phyloP scores from a whole-genome alignment of 768 basidiomycete genomes.

The Leccinum longicurvipes region DNA sequence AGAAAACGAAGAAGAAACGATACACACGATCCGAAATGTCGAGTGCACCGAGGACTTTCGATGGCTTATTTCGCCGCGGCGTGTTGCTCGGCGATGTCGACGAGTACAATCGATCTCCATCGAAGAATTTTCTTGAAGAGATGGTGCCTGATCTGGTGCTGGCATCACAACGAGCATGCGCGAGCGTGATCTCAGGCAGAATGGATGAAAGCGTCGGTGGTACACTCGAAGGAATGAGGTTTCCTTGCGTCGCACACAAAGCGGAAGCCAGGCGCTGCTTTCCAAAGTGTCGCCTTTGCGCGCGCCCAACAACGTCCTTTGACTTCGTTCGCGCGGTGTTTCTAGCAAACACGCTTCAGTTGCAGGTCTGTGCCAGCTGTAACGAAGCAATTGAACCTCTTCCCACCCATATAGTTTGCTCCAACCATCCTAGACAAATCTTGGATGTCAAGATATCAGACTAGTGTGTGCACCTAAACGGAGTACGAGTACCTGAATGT shows the following conservation, averaged over 20 bases:
- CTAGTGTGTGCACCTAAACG: not conserved
- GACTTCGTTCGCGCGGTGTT: constrained; percentile 56
- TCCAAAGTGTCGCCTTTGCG: constrained; percentile 60
- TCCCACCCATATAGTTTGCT: constrained; percentile 78
- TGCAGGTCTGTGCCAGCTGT: not conserved
- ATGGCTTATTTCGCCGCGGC: constrained; percentile 12
- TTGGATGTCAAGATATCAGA: not conserved
- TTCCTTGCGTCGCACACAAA: constrained; percentile 26
- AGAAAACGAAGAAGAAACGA: not conserved
- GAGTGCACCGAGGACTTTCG: constrained; percentile 24
- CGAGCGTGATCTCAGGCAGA: constrained; percentile 23
- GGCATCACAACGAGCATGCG: constrained; percentile 22
- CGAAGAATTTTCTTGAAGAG: not conserved
- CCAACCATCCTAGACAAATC: constrained; percentile 46
- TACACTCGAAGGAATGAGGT: not conserved
- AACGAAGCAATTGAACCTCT: constrained; percentile 40
- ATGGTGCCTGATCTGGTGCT: not conserved
- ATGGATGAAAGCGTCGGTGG: constrained; percentile 6
- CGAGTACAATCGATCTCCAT: constrained; percentile 5
- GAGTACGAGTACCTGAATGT: not conserved
- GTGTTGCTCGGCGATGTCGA: constrained; percentile 2
- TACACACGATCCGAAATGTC: constrained; percentile 28
- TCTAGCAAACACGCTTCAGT: constrained; percentile 32
- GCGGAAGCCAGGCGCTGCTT: constrained; percentile 53
- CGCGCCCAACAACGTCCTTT: constrained; percentile 52